These are phyloP conservation scores for Fraxinus albicans DNA, from an alignment of 305 asterid species.

Conservation along the genomic window DNA sequence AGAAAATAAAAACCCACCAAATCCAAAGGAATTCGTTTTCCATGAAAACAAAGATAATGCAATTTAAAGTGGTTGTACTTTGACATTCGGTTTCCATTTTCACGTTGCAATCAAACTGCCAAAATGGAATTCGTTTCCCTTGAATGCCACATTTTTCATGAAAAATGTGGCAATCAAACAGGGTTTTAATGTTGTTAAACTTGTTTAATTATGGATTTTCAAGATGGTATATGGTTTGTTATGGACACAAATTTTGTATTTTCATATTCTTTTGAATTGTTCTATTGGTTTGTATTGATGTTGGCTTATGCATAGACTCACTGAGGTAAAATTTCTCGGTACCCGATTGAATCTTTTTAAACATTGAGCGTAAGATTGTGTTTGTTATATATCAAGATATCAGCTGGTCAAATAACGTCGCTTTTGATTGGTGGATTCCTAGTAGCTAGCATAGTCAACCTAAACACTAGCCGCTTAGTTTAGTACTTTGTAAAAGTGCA, in stretches of 20 bases:
- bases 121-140: no score
- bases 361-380: neutral
- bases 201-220: neutral
- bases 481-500: neutral
- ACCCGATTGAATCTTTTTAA: neutral
- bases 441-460: neutral
- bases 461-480: neutral
- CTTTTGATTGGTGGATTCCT: neutral
- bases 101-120: no score
- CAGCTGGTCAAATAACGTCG: neutral
- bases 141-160: no score
- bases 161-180: no score
- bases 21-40: no score
- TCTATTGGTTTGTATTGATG: neutral
- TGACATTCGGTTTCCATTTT: no score
- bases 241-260: neutral
- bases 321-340: neutral
- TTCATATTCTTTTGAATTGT: neutral
- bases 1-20: no score
- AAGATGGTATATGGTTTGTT: neutral
- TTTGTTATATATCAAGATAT: neutral
- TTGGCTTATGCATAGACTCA: neutral
- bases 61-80: no score
- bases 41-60: no score
- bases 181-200: neutral